Conservation (phyloP, 78 protist genomes). For the Bigelowiella natans region DNA sequence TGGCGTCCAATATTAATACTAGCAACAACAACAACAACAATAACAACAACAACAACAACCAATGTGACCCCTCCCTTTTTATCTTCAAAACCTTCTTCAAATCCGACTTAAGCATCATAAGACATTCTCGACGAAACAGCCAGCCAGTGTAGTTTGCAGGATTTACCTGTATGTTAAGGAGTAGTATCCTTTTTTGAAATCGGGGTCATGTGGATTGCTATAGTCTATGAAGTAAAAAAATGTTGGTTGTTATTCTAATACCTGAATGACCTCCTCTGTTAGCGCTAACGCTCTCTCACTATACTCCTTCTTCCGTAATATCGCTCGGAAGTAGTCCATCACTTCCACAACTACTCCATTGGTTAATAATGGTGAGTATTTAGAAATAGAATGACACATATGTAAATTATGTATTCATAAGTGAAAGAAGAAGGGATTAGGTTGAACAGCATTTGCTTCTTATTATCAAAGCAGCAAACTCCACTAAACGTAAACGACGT, state of each 20-base stretch:
- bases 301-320: conserved; percentile 46
- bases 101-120: background rate
- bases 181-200: too few relatives aligned
- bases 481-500: too few relatives aligned
- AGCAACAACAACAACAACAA: too few relatives aligned
- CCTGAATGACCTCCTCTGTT: conserved; percentile 50
- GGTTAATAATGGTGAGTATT: too few relatives aligned
- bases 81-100: background rate
- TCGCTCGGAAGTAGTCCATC: conserved; percentile 77
- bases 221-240: too few relatives aligned
- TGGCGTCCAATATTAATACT: conserved; percentile 14
- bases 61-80: too few relatives aligned
- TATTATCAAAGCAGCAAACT: too few relatives aligned
- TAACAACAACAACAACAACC: too few relatives aligned
- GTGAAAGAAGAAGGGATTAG: background rate
- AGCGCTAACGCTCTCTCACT: conserved; percentile 51
- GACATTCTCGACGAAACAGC: conserved; percentile 13
- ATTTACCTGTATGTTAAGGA: conserved; percentile 43
- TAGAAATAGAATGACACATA: too few relatives aligned
- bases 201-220: too few relatives aligned
- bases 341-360: conserved; percentile 59
- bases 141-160: conserved; percentile 78
- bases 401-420: too few relatives aligned
- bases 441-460: background rate
- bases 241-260: too few relatives aligned